phyloP scores from a whole-genome alignment of 306 rosid genomes.

The Lathyrus tuberosus region DNA sequence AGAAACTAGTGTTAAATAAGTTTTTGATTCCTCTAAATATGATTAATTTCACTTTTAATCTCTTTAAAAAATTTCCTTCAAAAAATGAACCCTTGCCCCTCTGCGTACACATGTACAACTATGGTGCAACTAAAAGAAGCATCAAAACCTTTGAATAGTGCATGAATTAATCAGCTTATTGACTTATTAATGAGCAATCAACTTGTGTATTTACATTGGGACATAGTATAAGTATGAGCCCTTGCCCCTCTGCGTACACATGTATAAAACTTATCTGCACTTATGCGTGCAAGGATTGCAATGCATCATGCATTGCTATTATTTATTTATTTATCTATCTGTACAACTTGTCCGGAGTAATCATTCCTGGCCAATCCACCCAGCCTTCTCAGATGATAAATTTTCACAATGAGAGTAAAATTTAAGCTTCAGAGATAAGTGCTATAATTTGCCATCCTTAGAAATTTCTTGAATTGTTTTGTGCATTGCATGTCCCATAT shows the following conservation, averaged over 20 bases:
- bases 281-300: background rate
- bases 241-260: background rate
- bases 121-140: no score
- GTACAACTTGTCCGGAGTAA: background rate
- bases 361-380: background rate
- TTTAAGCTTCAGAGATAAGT: background rate
- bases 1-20: no score
- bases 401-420: background rate
- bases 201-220: background rate
- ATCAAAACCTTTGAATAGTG: no score
- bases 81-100: no score
- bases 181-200: background rate
- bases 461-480: background rate
- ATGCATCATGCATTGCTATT: no score
- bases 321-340: background rate
- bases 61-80: no score
- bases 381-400: conserved; percentile 24
- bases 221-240: background rate
- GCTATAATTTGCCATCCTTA: background rate
- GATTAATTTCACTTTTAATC: no score
- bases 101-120: no score
- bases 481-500: background rate
- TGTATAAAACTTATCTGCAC: conserved; percentile 12
- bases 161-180: background rate
- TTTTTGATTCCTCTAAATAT: no score